These are phyloP conservation scores for Neoboletus subvelutipes DNA, from an alignment of 768 basidiomycete species.

Conservation along the genomic window DNA sequence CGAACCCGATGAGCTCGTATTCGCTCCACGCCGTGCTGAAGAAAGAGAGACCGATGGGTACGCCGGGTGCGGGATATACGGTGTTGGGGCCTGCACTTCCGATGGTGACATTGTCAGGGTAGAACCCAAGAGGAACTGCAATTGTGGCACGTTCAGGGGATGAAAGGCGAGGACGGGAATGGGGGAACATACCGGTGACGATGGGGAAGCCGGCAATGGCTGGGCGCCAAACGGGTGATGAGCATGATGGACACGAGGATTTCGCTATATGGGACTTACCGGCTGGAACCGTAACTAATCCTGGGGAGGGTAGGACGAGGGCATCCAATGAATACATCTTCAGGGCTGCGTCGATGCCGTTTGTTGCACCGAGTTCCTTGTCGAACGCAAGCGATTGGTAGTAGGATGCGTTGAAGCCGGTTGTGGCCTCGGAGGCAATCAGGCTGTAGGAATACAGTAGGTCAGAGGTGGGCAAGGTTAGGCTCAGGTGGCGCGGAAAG, in stretches of 20 bases:
- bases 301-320: conserved; percentile 44
- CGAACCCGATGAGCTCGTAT: conserved; percentile 39
- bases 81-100: conserved; percentile 36
- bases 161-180: not conserved
- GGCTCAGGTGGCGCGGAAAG: not conserved
- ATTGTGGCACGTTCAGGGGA: not conserved
- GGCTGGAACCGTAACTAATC: conserved; percentile 19
- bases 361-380: conserved; percentile 46
- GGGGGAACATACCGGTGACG: conserved; percentile 26
- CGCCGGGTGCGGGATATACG: conserved; percentile 37
- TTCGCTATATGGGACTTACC: conserved; percentile 3
- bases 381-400: conserved; percentile 46
- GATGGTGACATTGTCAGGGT: conserved; percentile 33
- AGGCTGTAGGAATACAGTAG: conserved; percentile 8
- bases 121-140: conserved; percentile 40
- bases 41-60: conserved; percentile 43
- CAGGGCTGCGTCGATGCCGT: conserved; percentile 55
- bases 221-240: not conserved
- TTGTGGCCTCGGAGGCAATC: conserved; percentile 26
- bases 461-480: not conserved
- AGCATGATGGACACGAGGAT: not conserved
- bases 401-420: conserved; percentile 34
- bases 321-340: conserved; percentile 47
- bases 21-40: conserved; percentile 47
- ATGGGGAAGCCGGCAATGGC: conserved; percentile 38